These are phyloP conservation scores for Rosa persica DNA, from an alignment of 306 rosid genomes.

Conservation along the genomic window DNA sequence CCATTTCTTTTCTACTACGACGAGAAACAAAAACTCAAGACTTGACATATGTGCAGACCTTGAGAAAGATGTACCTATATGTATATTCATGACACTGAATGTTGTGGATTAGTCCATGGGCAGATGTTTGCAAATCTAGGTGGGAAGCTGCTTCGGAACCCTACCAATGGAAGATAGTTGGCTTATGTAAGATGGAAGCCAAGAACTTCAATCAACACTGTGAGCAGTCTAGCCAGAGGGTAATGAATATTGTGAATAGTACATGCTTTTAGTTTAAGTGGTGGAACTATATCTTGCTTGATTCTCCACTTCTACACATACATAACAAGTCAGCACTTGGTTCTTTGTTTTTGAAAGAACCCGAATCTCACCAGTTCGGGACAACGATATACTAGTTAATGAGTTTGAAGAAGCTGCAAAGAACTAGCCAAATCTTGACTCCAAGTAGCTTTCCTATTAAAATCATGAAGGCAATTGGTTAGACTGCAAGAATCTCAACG, in stretches of 20 bases:
- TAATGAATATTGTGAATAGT: constrained; percentile 13
- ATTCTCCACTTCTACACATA: too few species aligned
- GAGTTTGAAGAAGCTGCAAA: too few species aligned
- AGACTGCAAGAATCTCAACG: constrained; percentile 12
- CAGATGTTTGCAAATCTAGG: constrained; percentile 22
- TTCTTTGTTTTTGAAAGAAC: neutral
- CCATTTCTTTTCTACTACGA: neutral
- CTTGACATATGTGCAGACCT: neutral
- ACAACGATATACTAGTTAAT: too few species aligned
- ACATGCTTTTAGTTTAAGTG: constrained; percentile 17
- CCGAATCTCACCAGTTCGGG: too few species aligned
- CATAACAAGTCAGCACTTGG: neutral
- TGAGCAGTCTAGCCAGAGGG: neutral
- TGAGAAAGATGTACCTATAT: too few species aligned
- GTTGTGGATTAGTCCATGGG: too few species aligned
- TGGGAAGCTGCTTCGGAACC: constrained; percentile 18
- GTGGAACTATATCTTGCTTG: constrained; percentile 16
- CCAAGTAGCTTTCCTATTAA: too few species aligned
- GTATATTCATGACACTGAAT: too few species aligned
- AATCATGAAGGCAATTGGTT: neutral
- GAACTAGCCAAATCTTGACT: too few species aligned
- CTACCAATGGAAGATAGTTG: constrained; percentile 3
- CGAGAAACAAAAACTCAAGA: neutral
- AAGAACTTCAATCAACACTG: neutral
- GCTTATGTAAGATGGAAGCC: neutral